phyloP scores from a whole-genome alignment of 345 rosid genomes.

The Bruguiera gymnorhiza region DNA sequence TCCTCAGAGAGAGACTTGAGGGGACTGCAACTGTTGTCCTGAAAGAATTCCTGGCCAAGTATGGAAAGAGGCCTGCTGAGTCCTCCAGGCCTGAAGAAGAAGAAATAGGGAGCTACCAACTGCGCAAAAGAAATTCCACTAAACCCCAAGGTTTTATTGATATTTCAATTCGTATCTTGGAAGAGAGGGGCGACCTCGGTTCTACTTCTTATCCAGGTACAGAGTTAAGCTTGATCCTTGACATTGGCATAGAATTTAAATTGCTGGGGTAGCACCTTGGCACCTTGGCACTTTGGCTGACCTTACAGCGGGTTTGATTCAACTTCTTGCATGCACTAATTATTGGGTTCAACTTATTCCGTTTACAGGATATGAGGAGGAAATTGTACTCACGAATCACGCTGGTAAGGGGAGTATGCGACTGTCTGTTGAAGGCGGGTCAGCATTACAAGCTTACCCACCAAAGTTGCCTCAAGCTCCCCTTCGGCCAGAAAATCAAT shows the following conservation, averaged over 20 bases:
- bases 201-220: conserved; percentile 43
- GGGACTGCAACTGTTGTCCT: conserved; percentile 68
- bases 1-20: conserved; percentile 71
- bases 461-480: conserved; percentile 22
- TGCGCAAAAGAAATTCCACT: conserved; percentile 57
- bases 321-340: not conserved
- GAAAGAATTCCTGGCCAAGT: conserved; percentile 61
- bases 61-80: conserved; percentile 29
- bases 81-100: conserved; percentile 28
- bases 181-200: conserved; percentile 42
- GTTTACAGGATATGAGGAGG: conserved; percentile 30
- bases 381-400: conserved; percentile 39
- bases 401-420: conserved; percentile 17
- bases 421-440: conserved; percentile 24
- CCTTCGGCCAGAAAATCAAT: conserved; percentile 24
- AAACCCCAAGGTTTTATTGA: conserved; percentile 80
- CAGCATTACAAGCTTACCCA: conserved; percentile 18
- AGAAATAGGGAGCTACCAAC: conserved; percentile 78
- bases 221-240: not conserved
- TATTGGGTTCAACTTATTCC: not conserved
- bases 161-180: conserved; percentile 56
- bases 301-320: not conserved
- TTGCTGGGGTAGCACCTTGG: too few species aligned
- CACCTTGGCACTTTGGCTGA: too few species aligned
- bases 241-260: not conserved